These are phyloP conservation scores for Solanum ossicruentum DNA, from an alignment of 257 asterid species.

Conservation along the genomic window DNA sequence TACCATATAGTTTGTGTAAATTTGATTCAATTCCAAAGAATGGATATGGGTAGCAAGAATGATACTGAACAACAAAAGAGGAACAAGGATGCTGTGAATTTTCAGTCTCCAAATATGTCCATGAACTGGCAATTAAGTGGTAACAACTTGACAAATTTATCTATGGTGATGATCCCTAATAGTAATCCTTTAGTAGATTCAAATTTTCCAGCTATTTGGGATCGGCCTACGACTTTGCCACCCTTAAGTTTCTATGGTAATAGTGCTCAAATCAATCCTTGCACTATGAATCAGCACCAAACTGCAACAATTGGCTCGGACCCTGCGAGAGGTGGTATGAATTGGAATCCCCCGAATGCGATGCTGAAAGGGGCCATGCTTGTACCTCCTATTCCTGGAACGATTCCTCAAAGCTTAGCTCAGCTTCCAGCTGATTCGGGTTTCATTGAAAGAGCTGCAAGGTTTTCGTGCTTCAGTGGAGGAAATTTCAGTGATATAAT, in stretches of 20 bases:
- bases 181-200: conserved; percentile 37
- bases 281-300: conserved; percentile 15
- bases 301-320: conserved; percentile 6
- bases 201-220: conserved; percentile 45
- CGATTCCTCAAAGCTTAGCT: conserved; percentile 49
- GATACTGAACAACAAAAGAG: conserved; percentile 30
- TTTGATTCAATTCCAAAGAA: neutral
- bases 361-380: conserved; percentile 6
- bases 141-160: conserved; percentile 7
- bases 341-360: conserved; percentile 31
- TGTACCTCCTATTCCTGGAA: conserved; percentile 33
- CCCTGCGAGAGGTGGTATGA: conserved; percentile 2
- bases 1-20: neutral
- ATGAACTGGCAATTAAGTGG: conserved; percentile 59
- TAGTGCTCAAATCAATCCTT: conserved; percentile 27
- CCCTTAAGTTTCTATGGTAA: conserved; percentile 18
- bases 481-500: conserved; percentile 47
- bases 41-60: conserved; percentile 45
- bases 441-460: conserved; percentile 80
- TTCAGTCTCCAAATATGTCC: conserved; percentile 28
- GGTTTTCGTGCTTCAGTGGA: conserved; percentile 75
- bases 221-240: conserved; percentile 29
- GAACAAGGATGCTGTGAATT: conserved; percentile 24
- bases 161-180: conserved; percentile 16
- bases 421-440: conserved; percentile 78